Base-by-base conservation (phyloP, 2,329 filamentous ascomycete species). In the Cordyceps fumosorosea region DNA sequence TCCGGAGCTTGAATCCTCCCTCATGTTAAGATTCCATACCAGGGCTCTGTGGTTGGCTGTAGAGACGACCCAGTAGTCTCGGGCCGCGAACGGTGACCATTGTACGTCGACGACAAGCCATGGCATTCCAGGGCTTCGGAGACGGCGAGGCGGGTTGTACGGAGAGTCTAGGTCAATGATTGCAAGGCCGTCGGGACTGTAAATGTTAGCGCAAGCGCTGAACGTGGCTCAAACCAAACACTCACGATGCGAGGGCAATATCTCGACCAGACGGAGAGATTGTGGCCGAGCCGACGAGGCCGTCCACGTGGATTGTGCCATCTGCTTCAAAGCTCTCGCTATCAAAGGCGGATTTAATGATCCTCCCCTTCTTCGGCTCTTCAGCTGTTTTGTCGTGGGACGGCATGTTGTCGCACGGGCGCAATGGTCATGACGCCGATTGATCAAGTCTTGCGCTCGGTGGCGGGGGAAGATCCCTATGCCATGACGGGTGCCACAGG, bases 91-190 rank as follows among this genome's bases (percentile, higher is more conserved):
- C 0, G 93, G 93, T 12, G 91, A 96, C 93, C 93, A 97, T 75
- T 97, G 93, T 34, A 96, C 93, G 74, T 97, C 93, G 12, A 93
- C 92, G 5, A 96, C 93, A 57, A 96, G 87, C 91, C 93, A 97
- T n/a, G 91, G 89, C 50, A 91, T 87, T 61, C 91, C 89, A 75
- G 96, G 91, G 65, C 89, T 89, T 67, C 82, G 83, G 54, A 97
- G 82, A 69, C 92, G 89, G 20, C 92, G 88, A 20, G 93, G 93
- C 11, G 89, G 89, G 64, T 89, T 95, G 72, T 92, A 95, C 0
- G 91, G 91, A 12, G 88, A 92, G 76, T 97, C 93, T 53, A 97
- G 81, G 69, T 97, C 93, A 70, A 97, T 93, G 67, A 97, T 91
- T 71, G 93, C 89, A 61, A 97, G 82, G 53, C 93, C 93, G 70